phyloP scores from a whole-genome alignment of 2,329 filamentous ascomycete genomes.

The Phyllosticta citrichinensis region DNA sequence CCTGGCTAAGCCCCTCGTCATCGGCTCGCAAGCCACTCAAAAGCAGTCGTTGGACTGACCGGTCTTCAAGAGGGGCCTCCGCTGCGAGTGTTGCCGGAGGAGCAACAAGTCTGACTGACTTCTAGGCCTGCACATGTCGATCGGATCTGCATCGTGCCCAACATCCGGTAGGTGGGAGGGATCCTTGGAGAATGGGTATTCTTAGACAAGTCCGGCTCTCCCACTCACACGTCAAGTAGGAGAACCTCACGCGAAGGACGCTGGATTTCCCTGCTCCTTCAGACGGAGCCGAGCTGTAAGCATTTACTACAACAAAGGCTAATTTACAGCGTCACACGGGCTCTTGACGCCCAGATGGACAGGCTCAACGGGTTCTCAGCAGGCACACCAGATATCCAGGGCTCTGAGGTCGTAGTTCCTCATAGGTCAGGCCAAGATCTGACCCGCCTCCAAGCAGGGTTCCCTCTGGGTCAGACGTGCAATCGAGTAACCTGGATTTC shows the following conservation, averaged over 20 bases:
- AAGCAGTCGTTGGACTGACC: neutral
- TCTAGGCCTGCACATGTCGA: slow-evolving; percentile 1
- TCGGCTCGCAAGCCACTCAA: neutral
- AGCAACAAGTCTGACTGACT: slow-evolving; percentile 2
- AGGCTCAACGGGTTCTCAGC: too few relatives aligned
- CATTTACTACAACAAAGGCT: too few relatives aligned
- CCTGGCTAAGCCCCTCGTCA: slow-evolving; percentile 5
- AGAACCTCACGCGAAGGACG: neutral
- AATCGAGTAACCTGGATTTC: neutral
- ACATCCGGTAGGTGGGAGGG: neutral
- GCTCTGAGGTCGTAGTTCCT: too few relatives aligned
- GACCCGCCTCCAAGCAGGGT: neutral
- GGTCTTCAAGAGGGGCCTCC: neutral
- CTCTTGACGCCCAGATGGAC: too few relatives aligned
- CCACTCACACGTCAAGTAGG: neutral
- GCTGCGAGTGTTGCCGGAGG: slow-evolving; percentile 3
- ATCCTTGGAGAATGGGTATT: neutral
- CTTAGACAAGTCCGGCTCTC: neutral
- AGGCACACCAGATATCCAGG: too few relatives aligned
- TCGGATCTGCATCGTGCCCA: slow-evolving; percentile 1
- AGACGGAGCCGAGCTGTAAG: too few relatives aligned
- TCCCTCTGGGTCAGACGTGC: neutral
- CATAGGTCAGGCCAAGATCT: too few relatives aligned
- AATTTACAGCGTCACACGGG: too few relatives aligned
- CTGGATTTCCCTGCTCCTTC: too few relatives aligned